Evolutionary conservation across 208 protist species (phyloP), one percentile per base, ranked within the genome.

Genomic region (Crithidia expoeki): DNA sequence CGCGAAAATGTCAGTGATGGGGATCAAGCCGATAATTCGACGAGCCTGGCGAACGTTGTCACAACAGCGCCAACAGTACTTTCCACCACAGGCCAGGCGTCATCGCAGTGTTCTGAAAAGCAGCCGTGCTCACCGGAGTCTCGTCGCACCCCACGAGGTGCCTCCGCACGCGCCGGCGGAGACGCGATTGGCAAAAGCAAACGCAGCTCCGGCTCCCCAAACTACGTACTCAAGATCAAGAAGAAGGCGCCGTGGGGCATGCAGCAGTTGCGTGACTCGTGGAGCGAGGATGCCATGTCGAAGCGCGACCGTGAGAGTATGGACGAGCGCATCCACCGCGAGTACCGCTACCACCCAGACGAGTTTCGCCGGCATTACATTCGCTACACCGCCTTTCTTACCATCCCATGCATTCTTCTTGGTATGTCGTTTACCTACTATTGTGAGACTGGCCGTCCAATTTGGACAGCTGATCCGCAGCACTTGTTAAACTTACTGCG

Each of bases 321-420:
- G 80, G 82, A 75, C 30, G 84, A 92, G 62, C 88, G 90, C 51
- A 85, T 95, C 57, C 81, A 92, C 59, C 80, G 88, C 61, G 84
- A 92, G 74, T 92, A 95, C 74, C 87, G 90, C 69, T 95, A 94
- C 72, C 90, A 95, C 67, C 90, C 90, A 9, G 85, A 93, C 19
- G 87, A 90, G 71, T 68, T 79, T 44, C 84, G 81, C 38, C 90
- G 87, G 12, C 40, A 70, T 55, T 79, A 86, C 49, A 73, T 95
- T 47, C 81, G 83, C 64, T 84, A 81, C 36, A 71, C 79, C 30
- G 85, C 75, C 21, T 25, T 90, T 1, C 52, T 80, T 27, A 73
- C 67, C n/a, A 67, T 95, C 64, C 87, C 87, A 0, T 72, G 65
- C 50, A 57, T 93, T 11, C 5, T 88, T 14, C 4, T 85, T 33